Base-by-base conservation (phyloP, 148 eudicot species). In the Camellia japonica region DNA sequence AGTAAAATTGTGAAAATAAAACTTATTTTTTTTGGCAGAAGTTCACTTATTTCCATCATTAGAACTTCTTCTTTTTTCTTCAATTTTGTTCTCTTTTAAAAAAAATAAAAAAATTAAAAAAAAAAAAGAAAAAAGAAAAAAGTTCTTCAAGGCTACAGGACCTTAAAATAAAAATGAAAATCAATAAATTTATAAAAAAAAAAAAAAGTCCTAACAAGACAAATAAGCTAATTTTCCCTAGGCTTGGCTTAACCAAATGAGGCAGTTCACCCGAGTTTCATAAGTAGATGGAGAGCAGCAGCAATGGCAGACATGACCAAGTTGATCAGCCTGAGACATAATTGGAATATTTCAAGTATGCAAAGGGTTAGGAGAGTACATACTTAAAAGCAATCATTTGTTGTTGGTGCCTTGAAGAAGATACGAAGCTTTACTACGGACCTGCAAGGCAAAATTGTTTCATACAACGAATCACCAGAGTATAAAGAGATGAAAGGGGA, bases 391-490 rank as follows among this genome's bases (percentile, higher is more conserved):
- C 19, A 71, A 68, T 87, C 82, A 87, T 60, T 85, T 76, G 77
- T 60, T 84, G 73, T 68, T 60, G 13, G 80, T 84, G 77, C 89
- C 89, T 87, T 91, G 94, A 20, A 91, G 89, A 82, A 95, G 88
- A 90, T 91, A 95, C 7, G 96, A 90, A 71, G 96, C 97, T 79
- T 90, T 90, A 77, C 88, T 88, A n/a, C 98, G 93, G 59, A 93
- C 89, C 98, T 95, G 94, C 86, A 83, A 61, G 59, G 66, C 68
- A 13, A 52, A 55, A 70, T 41, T 2, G 46, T 46, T 4, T 77
- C 52, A 73, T n/a, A 23, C 30, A 56, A 69, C 20, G 44, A n/a
- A 49, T 9, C 49, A 71, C 49, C n/a, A 61, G 8, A 68, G 59
- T 41, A 30, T 41, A 43, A 16, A 68, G 51, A 46, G 51, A 59